These are phyloP conservation scores for Dendrobium huoshanense DNA, from an alignment of 106 monocot genomes.

Conservation along the genomic window DNA sequence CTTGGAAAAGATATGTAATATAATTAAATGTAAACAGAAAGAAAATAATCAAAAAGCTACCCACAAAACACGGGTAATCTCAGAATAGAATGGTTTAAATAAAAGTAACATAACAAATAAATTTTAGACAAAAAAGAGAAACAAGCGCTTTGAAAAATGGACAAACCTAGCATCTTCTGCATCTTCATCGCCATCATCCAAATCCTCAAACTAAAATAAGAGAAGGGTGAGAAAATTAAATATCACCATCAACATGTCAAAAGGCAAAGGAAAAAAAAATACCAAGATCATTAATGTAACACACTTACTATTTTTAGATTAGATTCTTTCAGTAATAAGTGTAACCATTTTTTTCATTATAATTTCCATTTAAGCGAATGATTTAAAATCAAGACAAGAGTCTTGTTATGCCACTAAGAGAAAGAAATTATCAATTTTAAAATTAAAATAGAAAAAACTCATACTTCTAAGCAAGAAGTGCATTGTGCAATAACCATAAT, in stretches of 20 bases:
- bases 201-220: conserved; percentile 41
- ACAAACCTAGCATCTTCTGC: conserved; percentile 37
- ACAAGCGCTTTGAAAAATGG: not conserved
- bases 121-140: not conserved
- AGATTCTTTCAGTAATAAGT: not conserved
- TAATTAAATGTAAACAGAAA: not conserved
- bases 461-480: not conserved
- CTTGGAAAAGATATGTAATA: not conserved
- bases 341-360: not conserved
- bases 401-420: not conserved
- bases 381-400: not conserved
- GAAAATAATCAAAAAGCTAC: not conserved
- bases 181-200: conserved; percentile 37
- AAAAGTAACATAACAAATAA: not conserved
- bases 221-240: not conserved
- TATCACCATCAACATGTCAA: not conserved
- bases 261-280: not conserved
- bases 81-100: not conserved
- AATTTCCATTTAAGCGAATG: not conserved
- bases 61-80: not conserved
- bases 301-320: not conserved
- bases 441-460: not conserved
- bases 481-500: not conserved
- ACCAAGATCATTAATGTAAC: not conserved
- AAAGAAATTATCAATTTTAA: not conserved